Percentiles rank a stretch among this genome's conserved stretches.
phyloP scores from a whole-genome alignment of 139 green algal species.

The Tetraselmis chui region DNA sequence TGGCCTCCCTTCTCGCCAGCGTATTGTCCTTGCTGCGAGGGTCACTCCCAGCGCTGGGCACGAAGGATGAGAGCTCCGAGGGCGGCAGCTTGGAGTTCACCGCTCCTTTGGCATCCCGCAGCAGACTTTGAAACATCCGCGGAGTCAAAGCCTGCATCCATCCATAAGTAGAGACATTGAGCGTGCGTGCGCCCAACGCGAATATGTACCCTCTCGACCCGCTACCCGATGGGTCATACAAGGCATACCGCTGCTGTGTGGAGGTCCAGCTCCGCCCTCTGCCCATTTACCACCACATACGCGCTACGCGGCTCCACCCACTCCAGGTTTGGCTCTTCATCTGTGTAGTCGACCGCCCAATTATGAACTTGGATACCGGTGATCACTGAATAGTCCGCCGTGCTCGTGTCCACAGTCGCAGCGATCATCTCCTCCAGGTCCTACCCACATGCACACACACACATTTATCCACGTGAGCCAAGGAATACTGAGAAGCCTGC shows the following conservation, averaged over 20 bases:
- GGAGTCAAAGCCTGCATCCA: background rate
- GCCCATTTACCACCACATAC: conserved; percentile 68
- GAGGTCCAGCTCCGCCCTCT: background rate
- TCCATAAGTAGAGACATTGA: background rate
- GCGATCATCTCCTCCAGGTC: conserved; percentile 84
- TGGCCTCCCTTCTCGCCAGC: background rate
- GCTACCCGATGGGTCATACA: too few relatives aligned
- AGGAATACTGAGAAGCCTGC: too few relatives aligned
- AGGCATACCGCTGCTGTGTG: too few relatives aligned
- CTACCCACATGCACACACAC: conserved; percentile 19
- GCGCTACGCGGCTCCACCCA: conserved; percentile 53
- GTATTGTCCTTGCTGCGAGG: background rate
- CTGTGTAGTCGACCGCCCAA: conserved; percentile 45
- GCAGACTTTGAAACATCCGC: background rate
- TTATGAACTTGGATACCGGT: conserved; percentile 86
- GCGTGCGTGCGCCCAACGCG: too few relatives aligned
- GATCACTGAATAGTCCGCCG: conserved; percentile 80
- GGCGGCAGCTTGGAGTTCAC: background rate
- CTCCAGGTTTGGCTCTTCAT: conserved; percentile 56
- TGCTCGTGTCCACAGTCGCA: conserved; percentile 62
- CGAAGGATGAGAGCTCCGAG: background rate
- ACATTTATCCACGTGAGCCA: too few relatives aligned
- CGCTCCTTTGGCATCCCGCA: background rate
- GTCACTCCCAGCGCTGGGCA: background rate
- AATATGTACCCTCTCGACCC: too few relatives aligned